Evolutionary conservation across 23 red algal genomes (phyloP).

Genomic region (Agarophyton chilense): DNA sequence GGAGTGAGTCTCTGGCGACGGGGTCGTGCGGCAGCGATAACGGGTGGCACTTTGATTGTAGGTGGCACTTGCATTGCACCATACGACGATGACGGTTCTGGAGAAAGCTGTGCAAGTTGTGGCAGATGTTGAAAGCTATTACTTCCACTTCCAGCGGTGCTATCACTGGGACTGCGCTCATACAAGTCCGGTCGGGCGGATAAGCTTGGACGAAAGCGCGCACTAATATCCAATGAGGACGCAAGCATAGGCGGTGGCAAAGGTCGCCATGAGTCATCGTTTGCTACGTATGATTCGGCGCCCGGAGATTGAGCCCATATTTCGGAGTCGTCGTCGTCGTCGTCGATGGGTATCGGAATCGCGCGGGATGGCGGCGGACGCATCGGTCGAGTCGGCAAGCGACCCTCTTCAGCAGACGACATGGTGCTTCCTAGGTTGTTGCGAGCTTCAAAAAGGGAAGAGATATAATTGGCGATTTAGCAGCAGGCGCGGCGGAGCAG

Average conservation of each 20-base stretch:
- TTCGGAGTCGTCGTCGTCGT: slow-evolving; percentile 5
- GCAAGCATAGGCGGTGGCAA: slow-evolving; percentile 65
- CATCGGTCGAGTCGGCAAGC: background rate
- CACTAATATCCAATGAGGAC: slow-evolving; percentile 40
- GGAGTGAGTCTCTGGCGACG: background rate
- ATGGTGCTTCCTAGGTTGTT: background rate
- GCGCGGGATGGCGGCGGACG: slow-evolving; percentile 1
- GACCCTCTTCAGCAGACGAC: slow-evolving; percentile 26
- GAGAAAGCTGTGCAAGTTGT: background rate
- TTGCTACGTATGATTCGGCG: slow-evolving; percentile 36
- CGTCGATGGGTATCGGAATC: slow-evolving; percentile 24
- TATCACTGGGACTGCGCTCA: background rate
- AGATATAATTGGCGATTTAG: too few species aligned
- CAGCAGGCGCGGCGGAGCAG: background rate
- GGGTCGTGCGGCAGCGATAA: background rate
- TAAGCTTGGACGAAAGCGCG: slow-evolving; percentile 50
- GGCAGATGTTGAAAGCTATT: background rate
- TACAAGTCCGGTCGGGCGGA: background rate
- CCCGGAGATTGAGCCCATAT: slow-evolving; percentile 38
- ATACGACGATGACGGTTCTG: background rate
- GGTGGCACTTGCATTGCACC: background rate
- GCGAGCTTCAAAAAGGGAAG: too few species aligned
- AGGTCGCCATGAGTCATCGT: slow-evolving; percentile 56
- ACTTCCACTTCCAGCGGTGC: background rate
- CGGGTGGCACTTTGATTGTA: background rate